A percentile compares a stretch with the other conserved stretches of the same genome.
Conservation (phyloP, 352 stramenopile genomes). For the Globisporangium middletonii region DNA sequence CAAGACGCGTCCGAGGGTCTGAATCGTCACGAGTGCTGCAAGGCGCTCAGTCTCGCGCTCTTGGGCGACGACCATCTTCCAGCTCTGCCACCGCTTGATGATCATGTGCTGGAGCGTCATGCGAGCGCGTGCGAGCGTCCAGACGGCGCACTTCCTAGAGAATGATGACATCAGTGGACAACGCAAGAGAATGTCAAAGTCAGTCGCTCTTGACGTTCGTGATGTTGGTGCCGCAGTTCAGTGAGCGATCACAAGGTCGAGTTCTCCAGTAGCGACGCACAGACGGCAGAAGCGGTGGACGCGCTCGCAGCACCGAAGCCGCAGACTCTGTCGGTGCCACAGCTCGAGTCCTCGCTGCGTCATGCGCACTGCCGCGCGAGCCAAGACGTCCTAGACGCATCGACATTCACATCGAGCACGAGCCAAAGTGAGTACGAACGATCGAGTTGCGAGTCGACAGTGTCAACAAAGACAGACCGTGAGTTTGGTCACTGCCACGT, state of each 20-base stretch:
- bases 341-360: constrained; percentile 14
- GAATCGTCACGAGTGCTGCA: constrained; percentile 38
- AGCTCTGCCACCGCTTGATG: constrained; percentile 25
- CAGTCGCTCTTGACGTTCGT: no score
- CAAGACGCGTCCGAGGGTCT: constrained; percentile 41
- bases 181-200: no score
- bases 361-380: background rate
- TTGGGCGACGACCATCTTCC: constrained; percentile 15
- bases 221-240: background rate
- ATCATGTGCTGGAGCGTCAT: constrained; percentile 18
- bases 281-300: constrained; percentile 38
- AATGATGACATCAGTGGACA: background rate
- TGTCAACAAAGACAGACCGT: constrained; percentile 14
- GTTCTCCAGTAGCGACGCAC: constrained; percentile 13
- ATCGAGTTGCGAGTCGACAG: background rate
- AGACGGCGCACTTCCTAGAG: constrained; percentile 40
- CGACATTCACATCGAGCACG: background rate
- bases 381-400: constrained; percentile 17
- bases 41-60: constrained; percentile 33
- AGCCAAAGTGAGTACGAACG: background rate
- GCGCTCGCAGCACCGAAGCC: constrained; percentile 18
- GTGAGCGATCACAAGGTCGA: background rate
- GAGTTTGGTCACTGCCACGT: constrained; percentile 36
- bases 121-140: constrained; percentile 31
- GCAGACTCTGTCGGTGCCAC: constrained; percentile 22